Evolutionary conservation across 1,284 basidiomycete genomes (phyloP).

Genomic region (Trametes versicolor): DNA sequence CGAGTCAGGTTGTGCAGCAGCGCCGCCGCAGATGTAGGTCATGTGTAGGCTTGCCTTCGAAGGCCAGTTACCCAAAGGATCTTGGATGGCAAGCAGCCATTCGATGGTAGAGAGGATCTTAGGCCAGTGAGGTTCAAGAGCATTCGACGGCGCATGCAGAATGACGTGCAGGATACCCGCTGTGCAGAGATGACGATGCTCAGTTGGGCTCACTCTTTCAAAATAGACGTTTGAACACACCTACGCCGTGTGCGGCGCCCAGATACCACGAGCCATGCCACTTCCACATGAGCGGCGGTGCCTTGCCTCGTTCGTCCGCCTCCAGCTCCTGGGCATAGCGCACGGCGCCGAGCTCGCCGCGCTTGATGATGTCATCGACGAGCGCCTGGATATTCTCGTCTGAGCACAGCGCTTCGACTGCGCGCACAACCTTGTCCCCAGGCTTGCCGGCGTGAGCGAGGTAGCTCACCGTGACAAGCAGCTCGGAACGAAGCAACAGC

Average conservation of each 20-base stretch:
- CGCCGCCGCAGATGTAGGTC: constrained; percentile 31
- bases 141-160: constrained; percentile 50
- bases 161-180: constrained; percentile 63
- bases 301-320: constrained; percentile 26
- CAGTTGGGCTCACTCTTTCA: not conserved
- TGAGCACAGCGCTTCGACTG: constrained; percentile 31
- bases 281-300: constrained; percentile 62
- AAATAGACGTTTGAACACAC: constrained; percentile 44
- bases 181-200: constrained; percentile 26
- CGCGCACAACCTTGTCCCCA: constrained; percentile 30
- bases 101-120: constrained; percentile 54
- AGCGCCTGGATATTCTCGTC: constrained; percentile 41
- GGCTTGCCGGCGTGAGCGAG: constrained; percentile 23
- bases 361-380: constrained; percentile 56
- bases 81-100: constrained; percentile 59
- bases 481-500: constrained; percentile 50
- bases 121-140: constrained; percentile 50
- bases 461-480: constrained; percentile 27
- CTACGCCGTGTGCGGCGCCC: constrained; percentile 64
- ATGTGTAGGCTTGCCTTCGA: constrained; percentile 49
- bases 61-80: constrained; percentile 61
- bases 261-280: constrained; percentile 65
- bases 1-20: constrained; percentile 20
- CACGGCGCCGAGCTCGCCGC: constrained; percentile 54
- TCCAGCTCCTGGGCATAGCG: constrained; percentile 42